Conservation (phyloP, 73 alveolate species). For the Tetrahymena elliotti region DNA sequence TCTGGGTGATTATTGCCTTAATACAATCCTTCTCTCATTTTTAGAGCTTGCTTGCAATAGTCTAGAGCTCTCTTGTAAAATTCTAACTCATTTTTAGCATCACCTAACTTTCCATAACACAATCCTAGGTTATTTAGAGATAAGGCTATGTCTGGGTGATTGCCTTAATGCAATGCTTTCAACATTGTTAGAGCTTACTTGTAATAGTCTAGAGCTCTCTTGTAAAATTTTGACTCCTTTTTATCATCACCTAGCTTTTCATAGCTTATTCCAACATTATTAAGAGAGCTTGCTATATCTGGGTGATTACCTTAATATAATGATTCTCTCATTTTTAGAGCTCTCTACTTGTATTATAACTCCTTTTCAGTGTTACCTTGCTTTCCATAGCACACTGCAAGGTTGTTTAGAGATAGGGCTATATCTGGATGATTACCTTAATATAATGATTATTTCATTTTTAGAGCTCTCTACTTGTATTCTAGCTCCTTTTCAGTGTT, state of each 20-base stretch:
- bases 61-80: not conserved
- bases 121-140: not conserved
- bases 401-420: no score
- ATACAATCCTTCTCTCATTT: not conserved
- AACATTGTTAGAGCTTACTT: not conserved
- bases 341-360: no score
- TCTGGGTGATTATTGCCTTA: not conserved
- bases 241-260: no score
- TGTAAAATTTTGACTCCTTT: no score
- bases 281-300: no score
- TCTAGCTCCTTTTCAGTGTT: not conserved
- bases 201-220: no score
- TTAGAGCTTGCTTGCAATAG: not conserved
- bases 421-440: not conserved
- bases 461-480: no score
- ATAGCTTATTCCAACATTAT: no score
- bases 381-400: not conserved
- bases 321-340: not conserved
- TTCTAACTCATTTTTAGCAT: not conserved
- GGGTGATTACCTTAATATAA: no score
- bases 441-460: not conserved
- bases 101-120: not conserved
- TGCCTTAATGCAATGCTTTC: not conserved
- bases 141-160: not conserved
- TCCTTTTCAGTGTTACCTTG: not conserved